Evolutionary conservation across 257 asterid genomes (phyloP).

Genomic region (Gynochthodes officinalis): DNA sequence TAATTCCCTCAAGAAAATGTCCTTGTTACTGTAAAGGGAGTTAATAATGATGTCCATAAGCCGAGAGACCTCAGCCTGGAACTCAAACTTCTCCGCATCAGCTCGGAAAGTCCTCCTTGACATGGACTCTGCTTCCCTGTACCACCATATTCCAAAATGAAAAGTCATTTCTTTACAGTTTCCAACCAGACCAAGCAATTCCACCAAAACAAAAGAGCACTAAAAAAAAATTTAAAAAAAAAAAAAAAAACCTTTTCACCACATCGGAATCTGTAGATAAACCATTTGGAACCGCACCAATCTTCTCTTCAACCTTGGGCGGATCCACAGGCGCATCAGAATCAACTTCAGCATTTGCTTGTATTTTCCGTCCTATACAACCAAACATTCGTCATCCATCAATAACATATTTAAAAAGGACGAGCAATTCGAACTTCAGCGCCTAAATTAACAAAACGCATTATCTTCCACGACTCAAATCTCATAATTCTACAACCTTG

Average conservation of each 20-base stretch:
- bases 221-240: not conserved
- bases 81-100: conserved; percentile 84
- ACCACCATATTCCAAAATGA: conserved; percentile 22
- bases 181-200: not conserved
- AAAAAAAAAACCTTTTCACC: conserved; percentile 50
- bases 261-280: conserved; percentile 91
- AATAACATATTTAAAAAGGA: not conserved
- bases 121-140: conserved; percentile 88
- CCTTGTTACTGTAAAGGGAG: conserved; percentile 95
- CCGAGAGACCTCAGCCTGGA: conserved; percentile 98
- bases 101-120: conserved; percentile 65
- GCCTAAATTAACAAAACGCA: not conserved
- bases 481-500: not conserved
- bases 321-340: conserved; percentile 67
- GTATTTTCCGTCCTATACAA: conserved; percentile 55
- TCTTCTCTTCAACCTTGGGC: conserved; percentile 81
- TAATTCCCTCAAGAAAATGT: conserved; percentile 91
- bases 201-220: not conserved
- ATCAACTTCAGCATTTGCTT: conserved; percentile 73
- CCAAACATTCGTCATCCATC: not conserved
- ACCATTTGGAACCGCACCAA: conserved; percentile 80
- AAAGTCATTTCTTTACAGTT: not conserved
- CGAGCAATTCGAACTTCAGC: not conserved
- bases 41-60: conserved; percentile 95
- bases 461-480: not conserved